Evolutionary conservation across 2,329 filamentous ascomycete genomes (phyloP).

Genomic region (Cercospora sp.): DNA sequence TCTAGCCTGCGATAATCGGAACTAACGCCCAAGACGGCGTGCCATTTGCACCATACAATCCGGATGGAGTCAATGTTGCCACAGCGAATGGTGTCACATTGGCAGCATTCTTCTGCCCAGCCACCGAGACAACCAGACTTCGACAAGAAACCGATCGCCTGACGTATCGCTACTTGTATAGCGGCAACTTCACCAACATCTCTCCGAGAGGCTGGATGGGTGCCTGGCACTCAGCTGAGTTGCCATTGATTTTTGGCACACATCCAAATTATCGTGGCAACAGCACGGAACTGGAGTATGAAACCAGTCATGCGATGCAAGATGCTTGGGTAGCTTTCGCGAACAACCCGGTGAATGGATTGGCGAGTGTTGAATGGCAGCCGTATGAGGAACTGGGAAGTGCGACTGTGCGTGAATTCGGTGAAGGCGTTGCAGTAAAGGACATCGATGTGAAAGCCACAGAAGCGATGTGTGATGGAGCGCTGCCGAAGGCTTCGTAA

Average conservation of each 20-base stretch:
- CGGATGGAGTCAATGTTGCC: conserved; percentile 33
- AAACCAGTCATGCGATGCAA: conserved; percentile 38
- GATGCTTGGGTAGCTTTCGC: conserved; percentile 41
- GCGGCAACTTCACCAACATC: conserved; percentile 47
- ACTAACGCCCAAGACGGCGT: conserved; percentile 41
- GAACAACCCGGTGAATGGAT: conserved; percentile 36
- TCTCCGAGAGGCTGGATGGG: conserved; percentile 45
- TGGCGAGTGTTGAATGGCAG: conserved; percentile 28
- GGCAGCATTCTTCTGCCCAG: conserved; percentile 34
- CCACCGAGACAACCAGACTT: conserved; percentile 34
- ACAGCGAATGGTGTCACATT: conserved; percentile 21
- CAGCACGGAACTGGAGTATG: conserved; percentile 29
- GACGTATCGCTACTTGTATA: conserved; percentile 46
- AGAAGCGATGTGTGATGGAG: conserved; percentile 31
- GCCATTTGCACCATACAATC: conserved; percentile 39
- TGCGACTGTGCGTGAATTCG: conserved; percentile 31
- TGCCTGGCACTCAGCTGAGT: conserved; percentile 45
- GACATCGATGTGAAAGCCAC: conserved; percentile 30
- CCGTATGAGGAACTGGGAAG: conserved; percentile 27
- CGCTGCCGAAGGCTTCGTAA: conserved; percentile 4
- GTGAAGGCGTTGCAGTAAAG: conserved; percentile 32
- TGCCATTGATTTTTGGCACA: conserved; percentile 45
- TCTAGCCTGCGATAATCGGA: conserved; percentile 41
- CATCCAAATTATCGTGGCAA: conserved; percentile 35
- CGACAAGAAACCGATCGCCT: conserved; percentile 33